Conservation (phyloP, 768 basidiomycete species). For the Suillus occidentalis region DNA sequence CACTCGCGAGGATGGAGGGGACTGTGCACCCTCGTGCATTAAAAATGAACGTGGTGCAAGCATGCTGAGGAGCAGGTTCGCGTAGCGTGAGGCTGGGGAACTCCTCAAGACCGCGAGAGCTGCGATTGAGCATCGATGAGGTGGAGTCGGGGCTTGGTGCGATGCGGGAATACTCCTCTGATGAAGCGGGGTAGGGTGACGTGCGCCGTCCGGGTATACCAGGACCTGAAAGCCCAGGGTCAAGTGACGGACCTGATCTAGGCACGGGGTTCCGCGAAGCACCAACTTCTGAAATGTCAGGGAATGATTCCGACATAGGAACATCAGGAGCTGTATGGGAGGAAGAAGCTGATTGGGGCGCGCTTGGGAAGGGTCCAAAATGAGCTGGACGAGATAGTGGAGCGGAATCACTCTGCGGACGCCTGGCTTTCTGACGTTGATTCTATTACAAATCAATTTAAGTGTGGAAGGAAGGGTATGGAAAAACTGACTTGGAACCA, state of each 20-base stretch:
- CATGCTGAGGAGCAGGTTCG: slow-evolving; percentile 14
- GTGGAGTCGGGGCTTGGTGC: slow-evolving; percentile 12
- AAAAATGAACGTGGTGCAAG: slow-evolving; percentile 14
- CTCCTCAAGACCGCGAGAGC: slow-evolving; percentile 11
- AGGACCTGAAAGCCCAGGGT: slow-evolving; percentile 50
- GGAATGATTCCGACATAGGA: not conserved
- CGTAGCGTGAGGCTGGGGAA: slow-evolving; percentile 14
- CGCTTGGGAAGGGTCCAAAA: slow-evolving; percentile 60
- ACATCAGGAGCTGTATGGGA: slow-evolving; percentile 15
- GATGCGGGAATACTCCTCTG: slow-evolving; percentile 18
- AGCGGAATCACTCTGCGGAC: slow-evolving; percentile 62
- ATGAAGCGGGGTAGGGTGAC: slow-evolving; percentile 18
- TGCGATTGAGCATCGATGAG: slow-evolving; percentile 5
- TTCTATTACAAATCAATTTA: slow-evolving; percentile 49
- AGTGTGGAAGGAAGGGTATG: slow-evolving; percentile 10
- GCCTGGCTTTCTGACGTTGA: slow-evolving; percentile 83
- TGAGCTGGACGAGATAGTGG: slow-evolving; percentile 57
- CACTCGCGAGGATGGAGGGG: slow-evolving; percentile 27
- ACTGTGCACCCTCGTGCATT: slow-evolving; percentile 14
- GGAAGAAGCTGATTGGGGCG: slow-evolving; percentile 34
- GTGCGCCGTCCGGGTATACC: slow-evolving; percentile 47
- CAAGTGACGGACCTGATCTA: slow-evolving; percentile 29
- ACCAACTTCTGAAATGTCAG: slow-evolving; percentile 17
- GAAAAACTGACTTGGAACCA: slow-evolving; percentile 74
- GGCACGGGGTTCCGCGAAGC: slow-evolving; percentile 13